Conservation (phyloP, 202 grass and related monocot genomes). For the Thinopyrum obtusiflorum region DNA sequence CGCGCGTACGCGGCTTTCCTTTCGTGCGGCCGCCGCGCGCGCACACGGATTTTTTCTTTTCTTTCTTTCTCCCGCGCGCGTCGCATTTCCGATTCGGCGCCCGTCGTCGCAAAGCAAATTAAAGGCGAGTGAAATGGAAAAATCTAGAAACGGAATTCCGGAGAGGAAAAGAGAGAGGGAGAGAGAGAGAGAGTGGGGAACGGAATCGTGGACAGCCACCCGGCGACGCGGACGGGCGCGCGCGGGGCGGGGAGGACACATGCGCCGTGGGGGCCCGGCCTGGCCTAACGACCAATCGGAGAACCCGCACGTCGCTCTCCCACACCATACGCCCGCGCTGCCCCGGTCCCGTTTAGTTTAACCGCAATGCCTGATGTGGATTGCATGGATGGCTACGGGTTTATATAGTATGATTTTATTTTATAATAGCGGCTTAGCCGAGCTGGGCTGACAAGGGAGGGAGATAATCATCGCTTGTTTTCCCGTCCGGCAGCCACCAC, state of each 20-base stretch:
- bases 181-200: neutral
- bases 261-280: neutral
- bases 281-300: slow-evolving; percentile 30
- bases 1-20: neutral
- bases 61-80: neutral
- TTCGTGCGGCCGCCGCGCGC: no score
- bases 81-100: neutral
- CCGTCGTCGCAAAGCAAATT: neutral
- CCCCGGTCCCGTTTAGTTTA: neutral
- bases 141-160: neutral
- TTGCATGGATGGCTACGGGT: slow-evolving; percentile 15
- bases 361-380: neutral
- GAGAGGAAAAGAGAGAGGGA: no score
- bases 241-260: neutral
- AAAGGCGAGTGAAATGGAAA: neutral
- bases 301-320: slow-evolving; percentile 24
- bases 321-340: neutral
- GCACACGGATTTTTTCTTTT: no score
- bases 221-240: slow-evolving; percentile 13
- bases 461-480: neutral
- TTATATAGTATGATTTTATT: no score
- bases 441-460: slow-evolving; percentile 20
- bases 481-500: neutral
- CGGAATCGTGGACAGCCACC: slow-evolving; percentile 29
- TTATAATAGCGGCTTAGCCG: neutral